Conservation (phyloP, 495 filamentous ascomycete genomes). For the Penicillium waksmanii region DNA sequence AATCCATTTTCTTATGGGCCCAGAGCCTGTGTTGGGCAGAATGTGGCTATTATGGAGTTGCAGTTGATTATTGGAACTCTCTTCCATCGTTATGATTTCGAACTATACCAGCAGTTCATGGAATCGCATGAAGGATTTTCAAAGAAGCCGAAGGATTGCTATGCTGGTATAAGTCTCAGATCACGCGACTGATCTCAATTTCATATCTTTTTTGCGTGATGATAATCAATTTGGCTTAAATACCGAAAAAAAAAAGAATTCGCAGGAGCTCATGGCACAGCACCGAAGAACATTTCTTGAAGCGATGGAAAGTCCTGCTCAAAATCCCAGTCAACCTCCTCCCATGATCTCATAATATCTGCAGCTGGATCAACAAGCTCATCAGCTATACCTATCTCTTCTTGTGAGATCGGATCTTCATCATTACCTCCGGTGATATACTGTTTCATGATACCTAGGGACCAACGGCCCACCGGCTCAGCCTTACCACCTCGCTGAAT, state of each 20-base stretch:
- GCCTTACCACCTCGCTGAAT: constrained; percentile 25
- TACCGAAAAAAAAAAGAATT: too few relatives aligned
- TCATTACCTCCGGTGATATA: constrained; percentile 10
- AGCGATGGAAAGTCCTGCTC: constrained; percentile 26
- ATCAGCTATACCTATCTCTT: not conserved
- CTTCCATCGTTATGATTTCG: constrained; percentile 68
- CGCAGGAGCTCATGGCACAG: constrained; percentile 5
- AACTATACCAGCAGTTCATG: constrained; percentile 59
- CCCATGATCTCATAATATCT: constrained; percentile 12
- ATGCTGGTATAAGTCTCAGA: constrained; percentile 63
- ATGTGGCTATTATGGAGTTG: constrained; percentile 85
- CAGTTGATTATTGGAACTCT: constrained; percentile 72
- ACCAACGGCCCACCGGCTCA: constrained; percentile 26
- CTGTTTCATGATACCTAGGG: constrained; percentile 22
- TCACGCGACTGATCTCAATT: not conserved
- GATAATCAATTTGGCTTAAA: too few relatives aligned
- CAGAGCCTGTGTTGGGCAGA: constrained; percentile 72
- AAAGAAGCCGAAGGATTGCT: constrained; percentile 72
- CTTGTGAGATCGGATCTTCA: not conserved
- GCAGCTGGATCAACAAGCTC: not conserved
- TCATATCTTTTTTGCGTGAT: not conserved
- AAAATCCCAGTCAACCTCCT: constrained; percentile 10
- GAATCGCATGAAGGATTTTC: constrained; percentile 79
- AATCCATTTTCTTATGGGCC: constrained; percentile 79
- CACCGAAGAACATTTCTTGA: constrained; percentile 26